A percentile compares a stretch with the other conserved stretches of the same genome.
Conservation (phyloP, 371 early-diverging fungal genomes). For the Actinomucor elegans region DNA sequence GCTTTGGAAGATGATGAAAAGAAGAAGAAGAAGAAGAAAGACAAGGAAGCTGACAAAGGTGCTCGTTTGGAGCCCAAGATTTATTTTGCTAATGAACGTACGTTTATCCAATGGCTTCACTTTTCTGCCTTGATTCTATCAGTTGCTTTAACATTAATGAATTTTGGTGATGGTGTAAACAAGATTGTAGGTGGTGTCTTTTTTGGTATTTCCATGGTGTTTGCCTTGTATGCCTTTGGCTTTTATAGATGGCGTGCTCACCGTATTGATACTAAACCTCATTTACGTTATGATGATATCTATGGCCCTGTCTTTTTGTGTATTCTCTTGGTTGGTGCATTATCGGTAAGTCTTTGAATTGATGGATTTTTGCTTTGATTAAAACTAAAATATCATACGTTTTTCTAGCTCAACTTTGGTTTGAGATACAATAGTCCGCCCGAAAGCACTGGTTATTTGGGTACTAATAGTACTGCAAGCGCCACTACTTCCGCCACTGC, state of each 20-base stretch:
- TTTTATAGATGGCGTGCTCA: constrained; percentile 87
- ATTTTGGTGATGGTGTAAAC: constrained; percentile 71
- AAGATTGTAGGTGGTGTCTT: constrained; percentile 67
- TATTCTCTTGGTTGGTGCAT: constrained; percentile 72
- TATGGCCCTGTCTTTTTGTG: constrained; percentile 83
- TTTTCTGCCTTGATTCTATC: constrained; percentile 65
- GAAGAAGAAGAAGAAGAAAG: constrained; percentile 26
- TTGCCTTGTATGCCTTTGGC: constrained; percentile 80
- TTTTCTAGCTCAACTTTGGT: constrained; percentile 25
- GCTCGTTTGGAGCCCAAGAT: constrained; percentile 83
- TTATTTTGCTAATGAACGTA: constrained; percentile 97
- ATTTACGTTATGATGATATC: constrained; percentile 60
- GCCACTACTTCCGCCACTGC: not conserved
- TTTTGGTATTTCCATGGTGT: constrained; percentile 68
- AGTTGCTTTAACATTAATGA: constrained; percentile 67
- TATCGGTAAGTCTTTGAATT: constrained; percentile 72
- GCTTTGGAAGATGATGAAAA: constrained; percentile 11
- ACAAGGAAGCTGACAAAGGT: constrained; percentile 9
- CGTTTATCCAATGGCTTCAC: constrained; percentile 85
- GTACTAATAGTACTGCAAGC: constrained; percentile 4
- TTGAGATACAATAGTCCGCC: constrained; percentile 19
- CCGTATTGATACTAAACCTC: constrained; percentile 46
- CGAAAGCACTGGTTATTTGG: constrained; percentile 7
- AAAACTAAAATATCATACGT: not conserved
- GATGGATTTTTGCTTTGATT: constrained; percentile 7